Base-by-base conservation (phyloP, 2,329 filamentous ascomycete genomes). In the Chaetomium globosum region DNA sequence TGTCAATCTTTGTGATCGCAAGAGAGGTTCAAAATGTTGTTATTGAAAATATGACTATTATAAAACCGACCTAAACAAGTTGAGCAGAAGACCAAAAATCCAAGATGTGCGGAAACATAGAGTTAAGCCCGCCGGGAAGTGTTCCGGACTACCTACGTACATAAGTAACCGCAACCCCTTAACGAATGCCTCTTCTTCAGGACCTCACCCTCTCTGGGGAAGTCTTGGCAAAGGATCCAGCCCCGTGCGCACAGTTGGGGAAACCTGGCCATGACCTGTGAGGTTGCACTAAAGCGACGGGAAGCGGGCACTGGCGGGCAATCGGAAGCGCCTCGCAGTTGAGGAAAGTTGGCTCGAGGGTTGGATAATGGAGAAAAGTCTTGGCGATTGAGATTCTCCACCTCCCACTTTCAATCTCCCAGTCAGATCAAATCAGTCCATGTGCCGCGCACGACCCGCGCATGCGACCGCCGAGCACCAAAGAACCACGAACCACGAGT, bases 311-410 rank as follows among this genome's bases (percentile, higher is more conserved):
- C 54, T 6, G n/a, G 54, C 30, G 31, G 31, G 53, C 30, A 13
- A 64, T 64, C 62, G 56, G 62, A 63, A 53, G 61, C 54, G n/a
- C 53, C 43, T 51, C 28, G 26, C 28, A 49, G 39, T 12, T 36
- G 59, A 9, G 30, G 52, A 33, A 23, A 43, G 55, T 33, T 26
- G 26, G 26, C 26, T 26, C 26, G 26, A 26, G 26, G 26, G 26
- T 26, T 48, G 55, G 36, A 58, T 23, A 52, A 30, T 16, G 36
- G 23, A 51, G n/a, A 28, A 59, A 23, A 19, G 33, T 43, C 53
- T 55, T 55, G 53, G 53, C 53, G 13, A 13, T 46, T 28, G 10
- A 9, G 51, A 10, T 33, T 33, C 62, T 60, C 56, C 56, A 55
- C 62, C 59, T 59, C 49, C 16, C 63, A 46, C 56, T 58, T 53